A percentile compares a stretch with the other conserved stretches of the same genome.
Conservation (phyloP, 2,329 filamentous ascomycete species). For the Cercospora sojina region DNA sequence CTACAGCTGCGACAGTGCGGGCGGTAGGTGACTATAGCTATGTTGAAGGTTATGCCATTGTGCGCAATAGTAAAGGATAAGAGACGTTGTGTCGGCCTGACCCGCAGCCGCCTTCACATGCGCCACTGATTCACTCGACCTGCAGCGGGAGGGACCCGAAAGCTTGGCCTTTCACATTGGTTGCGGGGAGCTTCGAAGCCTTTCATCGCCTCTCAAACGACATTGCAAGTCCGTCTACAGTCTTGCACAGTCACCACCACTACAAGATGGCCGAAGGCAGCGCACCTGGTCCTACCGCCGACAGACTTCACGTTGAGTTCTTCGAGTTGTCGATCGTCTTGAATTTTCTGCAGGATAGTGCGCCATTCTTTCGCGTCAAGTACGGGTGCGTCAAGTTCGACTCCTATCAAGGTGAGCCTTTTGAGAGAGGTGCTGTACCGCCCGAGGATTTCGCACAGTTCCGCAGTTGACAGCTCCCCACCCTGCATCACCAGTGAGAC, state of each 20-base stretch:
- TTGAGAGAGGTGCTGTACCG: not conserved
- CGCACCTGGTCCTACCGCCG: no score
- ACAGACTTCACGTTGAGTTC: not conserved
- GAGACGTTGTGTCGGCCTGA: not conserved
- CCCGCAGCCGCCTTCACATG: not conserved
- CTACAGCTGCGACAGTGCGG: not conserved
- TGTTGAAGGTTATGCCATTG: not conserved
- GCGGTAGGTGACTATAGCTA: not conserved
- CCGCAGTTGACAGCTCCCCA: not conserved
- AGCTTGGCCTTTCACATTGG: not conserved
- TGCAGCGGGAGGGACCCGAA: not conserved
- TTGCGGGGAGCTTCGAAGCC: no score
- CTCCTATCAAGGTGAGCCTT: not conserved
- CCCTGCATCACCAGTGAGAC: not conserved
- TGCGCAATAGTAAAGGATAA: not conserved
- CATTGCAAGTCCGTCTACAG: no score
- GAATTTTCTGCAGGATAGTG: not conserved
- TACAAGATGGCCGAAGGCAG: no score
- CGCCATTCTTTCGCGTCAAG: not conserved
- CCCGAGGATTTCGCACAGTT: not conserved
- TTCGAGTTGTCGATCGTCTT: not conserved
- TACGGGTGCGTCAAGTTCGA: not conserved
- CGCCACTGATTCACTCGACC: not conserved
- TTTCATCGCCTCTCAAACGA: no score
- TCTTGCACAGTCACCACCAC: no score